Evolutionary conservation across 192 early-diverging fungal species (phyloP).

Genomic region (Mortierella hygrophila): DNA sequence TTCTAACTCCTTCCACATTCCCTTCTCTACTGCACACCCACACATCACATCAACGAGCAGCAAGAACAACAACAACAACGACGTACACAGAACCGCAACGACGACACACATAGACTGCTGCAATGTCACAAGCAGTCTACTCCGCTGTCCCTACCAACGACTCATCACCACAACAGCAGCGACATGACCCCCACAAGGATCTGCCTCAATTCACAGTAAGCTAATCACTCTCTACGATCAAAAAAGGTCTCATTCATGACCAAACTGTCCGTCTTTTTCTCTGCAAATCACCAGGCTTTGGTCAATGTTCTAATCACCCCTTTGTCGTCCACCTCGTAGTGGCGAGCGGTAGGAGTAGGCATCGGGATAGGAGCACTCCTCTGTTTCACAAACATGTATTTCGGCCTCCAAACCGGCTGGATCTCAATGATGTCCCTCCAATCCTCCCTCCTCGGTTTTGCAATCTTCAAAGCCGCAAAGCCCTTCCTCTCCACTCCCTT

Average conservation of each 20-base stretch:
- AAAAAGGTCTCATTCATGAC: background rate
- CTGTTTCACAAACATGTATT: slow-evolving; percentile 91
- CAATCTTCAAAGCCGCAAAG: slow-evolving; percentile 75
- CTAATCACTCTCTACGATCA: background rate
- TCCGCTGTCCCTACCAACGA: slow-evolving; percentile 33
- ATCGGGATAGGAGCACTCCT: slow-evolving; percentile 76
- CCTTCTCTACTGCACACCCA: background rate
- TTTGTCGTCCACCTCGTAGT: slow-evolving; percentile 21
- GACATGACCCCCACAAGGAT: slow-evolving; percentile 16
- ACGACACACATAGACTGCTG: slow-evolving; percentile 2
- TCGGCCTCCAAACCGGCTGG: slow-evolving; percentile 88
- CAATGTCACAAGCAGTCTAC: slow-evolving; percentile 28
- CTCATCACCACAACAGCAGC: background rate
- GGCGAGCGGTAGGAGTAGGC: slow-evolving; percentile 69
- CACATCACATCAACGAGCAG: background rate
- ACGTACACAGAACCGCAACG: background rate
- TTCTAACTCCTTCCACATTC: background rate
- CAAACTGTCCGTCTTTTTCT: background rate
- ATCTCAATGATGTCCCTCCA: slow-evolving; percentile 85
- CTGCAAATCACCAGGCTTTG: background rate
- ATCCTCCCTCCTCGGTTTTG: slow-evolving; percentile 81
- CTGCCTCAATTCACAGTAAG: slow-evolving; percentile 51
- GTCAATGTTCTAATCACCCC: background rate
- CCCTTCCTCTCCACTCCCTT: slow-evolving; percentile 64
- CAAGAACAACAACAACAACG: background rate